Evolutionary conservation across 2,329 filamentous ascomycete species (phyloP).

Genomic region (Penicillium sclerotigenum): DNA sequence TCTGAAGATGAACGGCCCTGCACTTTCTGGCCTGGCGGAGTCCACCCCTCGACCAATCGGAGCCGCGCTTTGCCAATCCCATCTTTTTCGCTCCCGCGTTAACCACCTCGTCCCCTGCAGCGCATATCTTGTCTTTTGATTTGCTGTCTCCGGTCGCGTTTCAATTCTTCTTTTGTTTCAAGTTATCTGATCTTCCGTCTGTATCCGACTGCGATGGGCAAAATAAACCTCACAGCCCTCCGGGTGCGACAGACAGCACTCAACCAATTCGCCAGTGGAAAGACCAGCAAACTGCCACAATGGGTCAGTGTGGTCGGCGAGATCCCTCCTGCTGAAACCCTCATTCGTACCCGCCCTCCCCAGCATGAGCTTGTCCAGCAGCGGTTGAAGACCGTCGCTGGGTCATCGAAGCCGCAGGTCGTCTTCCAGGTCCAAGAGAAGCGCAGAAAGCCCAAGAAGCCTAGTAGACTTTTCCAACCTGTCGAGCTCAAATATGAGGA

Average conservation of each 20-base stretch:
- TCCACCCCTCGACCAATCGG: conserved; percentile 36
- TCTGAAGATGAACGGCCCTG: conserved; percentile 19
- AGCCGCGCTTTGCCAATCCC: conserved; percentile 31
- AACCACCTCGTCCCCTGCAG: conserved; percentile 10
- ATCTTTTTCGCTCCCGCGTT: conserved; percentile 36
- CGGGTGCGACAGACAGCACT: conserved; percentile 45
- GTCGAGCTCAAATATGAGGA: conserved; percentile 76
- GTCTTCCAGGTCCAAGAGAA: conserved; percentile 37
- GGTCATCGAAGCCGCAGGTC: conserved; percentile 31
- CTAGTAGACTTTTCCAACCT: conserved; percentile 77
- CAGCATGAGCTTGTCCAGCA: conserved; percentile 44
- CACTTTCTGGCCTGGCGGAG: conserved; percentile 34
- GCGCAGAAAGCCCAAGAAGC: conserved; percentile 55
- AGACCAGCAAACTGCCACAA: conserved; percentile 36
- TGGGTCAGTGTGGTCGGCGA: conserved; percentile 58
- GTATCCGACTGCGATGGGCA: conserved; percentile 39
- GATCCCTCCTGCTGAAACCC: conserved; percentile 58
- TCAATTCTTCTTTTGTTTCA: neutral
- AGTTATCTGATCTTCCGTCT: neutral
- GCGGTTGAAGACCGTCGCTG: conserved; percentile 34
- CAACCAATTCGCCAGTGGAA: conserved; percentile 36
- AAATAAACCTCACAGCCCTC: conserved; percentile 47
- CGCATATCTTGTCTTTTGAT: neutral
- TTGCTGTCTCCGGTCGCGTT: neutral
- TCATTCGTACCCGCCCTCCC: conserved; percentile 56